Evolutionary conservation across 2,329 filamentous ascomycete species (phyloP), one percentile per base, ranked within the genome.

Genomic region (Ophiosphaerella narmari): DNA sequence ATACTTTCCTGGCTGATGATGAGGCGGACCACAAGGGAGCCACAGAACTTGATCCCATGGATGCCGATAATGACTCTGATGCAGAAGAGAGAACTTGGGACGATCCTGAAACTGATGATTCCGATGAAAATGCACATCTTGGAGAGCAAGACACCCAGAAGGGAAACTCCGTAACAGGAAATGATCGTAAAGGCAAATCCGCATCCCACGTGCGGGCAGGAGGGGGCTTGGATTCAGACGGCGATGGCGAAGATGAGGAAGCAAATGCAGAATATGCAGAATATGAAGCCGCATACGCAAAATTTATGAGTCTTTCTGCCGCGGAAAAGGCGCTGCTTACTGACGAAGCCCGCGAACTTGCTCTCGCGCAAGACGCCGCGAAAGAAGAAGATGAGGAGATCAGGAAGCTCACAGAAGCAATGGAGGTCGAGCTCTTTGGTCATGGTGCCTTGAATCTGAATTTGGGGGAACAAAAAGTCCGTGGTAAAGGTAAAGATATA

Each of bases 1-100:
- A 97, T 66, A 80, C 88, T 11, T 97, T 99, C 62, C 74, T 99
- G 39, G 90, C 95, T 48, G 90, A 97, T 62, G 89, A 95, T 9
- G 82, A 82, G 39, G 91, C 91, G 0, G 92, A 89, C 1, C 71
- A 86, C 5, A 91, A 96, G 39, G 93, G 91, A 0, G 89, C 87
- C 0, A 86, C 90, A 23, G 44, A 23, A 4, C 71, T 79, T 26
- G 80, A 83, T 53, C 87, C 89, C 8, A 89, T 90, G 80, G 88
- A 90, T 52, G 74, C 80, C 13, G 86, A 89, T 52, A 76, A 80
- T 9, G 80, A 82, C 14, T 81, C 81, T 7, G 79, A 81, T 13
- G 68, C 69, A 5, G 68, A 62, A n/a, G 53, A 78, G 12, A 74
- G 76, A 3, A 76, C 74, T 4, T 80, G 79, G 60, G 66, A 69